Percentiles rank a stretch among this genome's conserved stretches.
These are phyloP conservation scores for Danielia reshetovae DNA, from an alignment of 805 yeast species.

Conservation along the genomic window DNA sequence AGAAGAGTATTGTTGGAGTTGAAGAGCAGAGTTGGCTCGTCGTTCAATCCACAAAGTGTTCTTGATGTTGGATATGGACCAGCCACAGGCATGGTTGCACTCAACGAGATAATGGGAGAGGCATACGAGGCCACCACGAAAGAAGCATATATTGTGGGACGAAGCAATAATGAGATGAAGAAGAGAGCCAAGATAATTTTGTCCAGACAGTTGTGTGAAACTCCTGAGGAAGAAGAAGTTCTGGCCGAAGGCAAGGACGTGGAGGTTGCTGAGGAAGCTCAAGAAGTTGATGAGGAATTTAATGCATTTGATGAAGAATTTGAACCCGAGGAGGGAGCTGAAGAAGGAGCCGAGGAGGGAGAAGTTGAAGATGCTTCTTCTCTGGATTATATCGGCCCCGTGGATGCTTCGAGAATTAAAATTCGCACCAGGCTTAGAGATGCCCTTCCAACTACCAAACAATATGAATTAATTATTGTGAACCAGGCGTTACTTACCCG, in stretches of 20 bases:
- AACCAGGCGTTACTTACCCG: slow-evolving; percentile 71
- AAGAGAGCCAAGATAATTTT: slow-evolving; percentile 73
- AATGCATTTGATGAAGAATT: not conserved
- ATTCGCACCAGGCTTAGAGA: slow-evolving; percentile 55
- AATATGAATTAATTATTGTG: slow-evolving; percentile 80
- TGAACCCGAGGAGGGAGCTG: slow-evolving; percentile 3
- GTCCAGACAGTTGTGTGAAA: slow-evolving; percentile 60
- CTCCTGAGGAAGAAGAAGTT: slow-evolving; percentile 8
- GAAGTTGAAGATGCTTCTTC: slow-evolving; percentile 12
- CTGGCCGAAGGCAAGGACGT: slow-evolving; percentile 8
- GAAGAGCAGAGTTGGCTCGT: slow-evolving; percentile 46
- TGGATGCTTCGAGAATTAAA: slow-evolving; percentile 53
- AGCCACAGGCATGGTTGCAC: slow-evolving; percentile 83
- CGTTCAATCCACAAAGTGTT: slow-evolving; percentile 62
- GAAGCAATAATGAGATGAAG: slow-evolving; percentile 58
- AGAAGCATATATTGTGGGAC: slow-evolving; percentile 70
- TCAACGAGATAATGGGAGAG: slow-evolving; percentile 76
- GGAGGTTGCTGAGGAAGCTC: slow-evolving; percentile 16
- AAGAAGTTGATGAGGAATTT: slow-evolving; percentile 10
- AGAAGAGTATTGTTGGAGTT: slow-evolving; percentile 66
- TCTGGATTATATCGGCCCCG: slow-evolving; percentile 40
- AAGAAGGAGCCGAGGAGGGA: slow-evolving; percentile 6
- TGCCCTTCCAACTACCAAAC: slow-evolving; percentile 46
- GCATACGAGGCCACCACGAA: slow-evolving; percentile 58
- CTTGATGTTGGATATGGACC: slow-evolving; percentile 89